Evolutionary conservation across 2,329 filamentous ascomycete genomes (phyloP).

Genomic region (Neopestalotiopsis sp.): DNA sequence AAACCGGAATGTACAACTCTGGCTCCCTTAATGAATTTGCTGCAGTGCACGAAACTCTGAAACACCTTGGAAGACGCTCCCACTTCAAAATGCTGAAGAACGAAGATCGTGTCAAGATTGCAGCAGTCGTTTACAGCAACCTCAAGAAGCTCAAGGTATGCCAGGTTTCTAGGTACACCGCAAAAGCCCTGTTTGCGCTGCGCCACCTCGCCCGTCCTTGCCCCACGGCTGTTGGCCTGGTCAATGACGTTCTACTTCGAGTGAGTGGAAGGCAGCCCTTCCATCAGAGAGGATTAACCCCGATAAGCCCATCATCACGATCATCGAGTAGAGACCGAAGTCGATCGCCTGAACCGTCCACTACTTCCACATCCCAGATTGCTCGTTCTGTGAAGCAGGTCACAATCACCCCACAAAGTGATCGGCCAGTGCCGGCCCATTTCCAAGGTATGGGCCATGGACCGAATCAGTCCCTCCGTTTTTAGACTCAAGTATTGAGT

Average conservation of each 20-base stretch:
- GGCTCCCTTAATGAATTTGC: slow-evolving; percentile 2
- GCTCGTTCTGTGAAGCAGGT: too few relatives aligned
- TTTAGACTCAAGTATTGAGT: too few relatives aligned
- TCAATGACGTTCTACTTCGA: not conserved
- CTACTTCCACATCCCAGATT: not conserved
- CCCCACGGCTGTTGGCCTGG: not conserved
- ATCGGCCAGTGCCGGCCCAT: too few relatives aligned
- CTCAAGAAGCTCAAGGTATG: slow-evolving; percentile 7
- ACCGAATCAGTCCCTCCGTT: too few relatives aligned
- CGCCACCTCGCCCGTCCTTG: not conserved
- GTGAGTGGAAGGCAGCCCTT: not conserved
- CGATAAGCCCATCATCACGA: not conserved
- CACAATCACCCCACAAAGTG: too few relatives aligned
- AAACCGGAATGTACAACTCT: not conserved
- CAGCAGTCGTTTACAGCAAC: slow-evolving; percentile 12
- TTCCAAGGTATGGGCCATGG: too few relatives aligned
- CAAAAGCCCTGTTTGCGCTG: not conserved
- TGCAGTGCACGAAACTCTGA: slow-evolving; percentile 4
- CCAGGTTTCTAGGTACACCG: not conserved
- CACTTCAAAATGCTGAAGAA: slow-evolving; percentile 1
- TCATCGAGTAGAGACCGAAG: not conserved
- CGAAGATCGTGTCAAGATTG: not conserved
- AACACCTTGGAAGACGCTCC: slow-evolving; percentile 3
- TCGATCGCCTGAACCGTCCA: not conserved
- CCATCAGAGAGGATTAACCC: not conserved